A percentile compares a stretch with the other conserved stretches of the same genome.
phyloP scores from a whole-genome alignment of 768 basidiomycete species.

The Lactifluus hygrophoroides region DNA sequence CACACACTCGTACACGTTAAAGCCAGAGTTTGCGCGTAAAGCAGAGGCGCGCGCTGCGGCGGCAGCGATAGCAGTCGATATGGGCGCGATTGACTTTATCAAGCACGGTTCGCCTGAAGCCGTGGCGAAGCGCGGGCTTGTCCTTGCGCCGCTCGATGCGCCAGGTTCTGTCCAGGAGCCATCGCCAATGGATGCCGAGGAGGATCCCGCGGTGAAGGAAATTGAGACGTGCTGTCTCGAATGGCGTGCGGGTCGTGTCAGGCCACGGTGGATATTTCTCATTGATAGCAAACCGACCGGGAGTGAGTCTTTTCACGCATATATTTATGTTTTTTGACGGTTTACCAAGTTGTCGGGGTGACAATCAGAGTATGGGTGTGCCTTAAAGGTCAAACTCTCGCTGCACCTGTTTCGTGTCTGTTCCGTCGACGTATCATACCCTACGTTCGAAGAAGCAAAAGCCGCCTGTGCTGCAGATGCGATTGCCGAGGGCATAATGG shows the following conservation, averaged over 20 bases:
- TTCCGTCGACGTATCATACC: conserved; percentile 39
- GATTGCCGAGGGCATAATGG: conserved; percentile 43
- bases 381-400: conserved; percentile 46
- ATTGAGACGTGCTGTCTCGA: conserved; percentile 48
- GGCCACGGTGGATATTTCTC: conserved; percentile 46
- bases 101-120: conserved; percentile 34
- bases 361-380: conserved; percentile 37
- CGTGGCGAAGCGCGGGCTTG: conserved; percentile 29
- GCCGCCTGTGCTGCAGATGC: conserved; percentile 47
- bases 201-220: conserved; percentile 27
- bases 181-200: conserved; percentile 2
- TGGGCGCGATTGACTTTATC: conserved; percentile 56
- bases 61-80: conserved; percentile 45
- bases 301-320: conserved; percentile 18
- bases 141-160: conserved; percentile 27
- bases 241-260: conserved; percentile 45
- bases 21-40: conserved; percentile 35
- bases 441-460: conserved; percentile 38
- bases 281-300: conserved; percentile 41
- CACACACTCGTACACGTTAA: conserved; percentile 46
- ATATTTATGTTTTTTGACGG: not conserved
- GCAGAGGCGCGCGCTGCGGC: conserved; percentile 47
- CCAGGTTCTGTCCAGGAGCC: conserved; percentile 5
- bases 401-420: conserved; percentile 42
- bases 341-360: conserved; percentile 20